Conservation (phyloP, 1,284 basidiomycete species). For the Pseudozyma tsukubaensis region DNA sequence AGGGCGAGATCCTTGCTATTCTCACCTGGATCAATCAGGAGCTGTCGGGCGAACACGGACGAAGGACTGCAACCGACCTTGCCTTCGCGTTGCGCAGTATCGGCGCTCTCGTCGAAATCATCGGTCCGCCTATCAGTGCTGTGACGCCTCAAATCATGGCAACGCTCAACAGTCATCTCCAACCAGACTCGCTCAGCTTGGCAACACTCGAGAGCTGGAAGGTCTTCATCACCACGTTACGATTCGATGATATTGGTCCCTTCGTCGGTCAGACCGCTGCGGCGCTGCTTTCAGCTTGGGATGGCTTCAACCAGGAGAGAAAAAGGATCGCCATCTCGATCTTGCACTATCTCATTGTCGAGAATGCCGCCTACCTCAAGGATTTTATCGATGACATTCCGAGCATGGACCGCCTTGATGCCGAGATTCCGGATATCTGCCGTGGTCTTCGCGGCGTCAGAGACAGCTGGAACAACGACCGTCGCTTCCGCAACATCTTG, state of each 20-base stretch:
- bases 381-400: slow-evolving; percentile 74
- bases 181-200: slow-evolving; percentile 78
- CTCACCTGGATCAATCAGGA: slow-evolving; percentile 66
- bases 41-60: slow-evolving; percentile 60
- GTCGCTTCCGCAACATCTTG: slow-evolving; percentile 76
- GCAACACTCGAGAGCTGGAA: slow-evolving; percentile 86
- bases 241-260: slow-evolving; percentile 80
- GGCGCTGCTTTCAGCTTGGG: slow-evolving; percentile 83
- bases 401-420: slow-evolving; percentile 71
- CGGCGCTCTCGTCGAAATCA: slow-evolving; percentile 78
- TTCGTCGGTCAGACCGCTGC: slow-evolving; percentile 90
- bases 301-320: slow-evolving; percentile 74
- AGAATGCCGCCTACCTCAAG: slow-evolving; percentile 72
- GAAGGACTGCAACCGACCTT: slow-evolving; percentile 50
- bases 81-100: slow-evolving; percentile 74
- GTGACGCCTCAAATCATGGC: slow-evolving; percentile 79
- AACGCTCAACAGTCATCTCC: slow-evolving; percentile 88
- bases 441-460: slow-evolving; percentile 54
- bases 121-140: slow-evolving; percentile 72
- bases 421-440: slow-evolving; percentile 64
- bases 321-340: slow-evolving; percentile 75
- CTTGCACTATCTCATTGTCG: slow-evolving; percentile 79
- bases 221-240: slow-evolving; percentile 80
- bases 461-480: slow-evolving; percentile 72
- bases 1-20: slow-evolving; percentile 63